phyloP scores from a whole-genome alignment of 2,329 filamentous ascomycete genomes.

The Hyphodiscus sp. region DNA sequence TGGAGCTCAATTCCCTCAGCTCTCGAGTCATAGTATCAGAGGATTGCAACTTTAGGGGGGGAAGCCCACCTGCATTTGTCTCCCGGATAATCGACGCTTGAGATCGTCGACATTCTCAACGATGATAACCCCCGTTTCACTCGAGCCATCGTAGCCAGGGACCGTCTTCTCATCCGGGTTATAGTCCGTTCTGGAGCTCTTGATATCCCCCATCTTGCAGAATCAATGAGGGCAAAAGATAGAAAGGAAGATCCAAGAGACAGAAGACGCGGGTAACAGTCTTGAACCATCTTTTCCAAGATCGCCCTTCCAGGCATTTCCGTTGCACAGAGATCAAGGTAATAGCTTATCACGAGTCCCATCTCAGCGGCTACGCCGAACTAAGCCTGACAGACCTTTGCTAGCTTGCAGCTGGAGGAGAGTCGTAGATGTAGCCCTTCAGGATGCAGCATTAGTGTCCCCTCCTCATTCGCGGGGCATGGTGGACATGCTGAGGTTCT shows the following conservation, averaged over 20 bases:
- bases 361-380: background rate
- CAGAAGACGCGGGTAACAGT: background rate
- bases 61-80: conserved; percentile 34
- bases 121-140: conserved; percentile 5
- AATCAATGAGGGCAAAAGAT: background rate
- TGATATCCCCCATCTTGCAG: conserved; percentile 15
- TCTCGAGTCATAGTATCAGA: no score
- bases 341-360: background rate
- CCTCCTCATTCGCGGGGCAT: background rate
- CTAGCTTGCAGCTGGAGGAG: background rate
- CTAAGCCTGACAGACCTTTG: background rate
- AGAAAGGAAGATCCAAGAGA: background rate
- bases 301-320: background rate
- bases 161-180: conserved; percentile 11
- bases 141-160: conserved; percentile 7
- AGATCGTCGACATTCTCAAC: conserved; percentile 21
- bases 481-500: background rate
- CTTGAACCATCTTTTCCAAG: background rate
- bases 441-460: background rate
- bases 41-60: no score
- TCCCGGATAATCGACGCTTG: conserved; percentile 33
- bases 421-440: background rate
- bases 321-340: background rate
- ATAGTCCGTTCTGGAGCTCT: conserved; percentile 5
- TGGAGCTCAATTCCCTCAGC: no score